phyloP scores from a whole-genome alignment of 2,329 filamentous ascomycete genomes.

The Didymella arachidicola region DNA sequence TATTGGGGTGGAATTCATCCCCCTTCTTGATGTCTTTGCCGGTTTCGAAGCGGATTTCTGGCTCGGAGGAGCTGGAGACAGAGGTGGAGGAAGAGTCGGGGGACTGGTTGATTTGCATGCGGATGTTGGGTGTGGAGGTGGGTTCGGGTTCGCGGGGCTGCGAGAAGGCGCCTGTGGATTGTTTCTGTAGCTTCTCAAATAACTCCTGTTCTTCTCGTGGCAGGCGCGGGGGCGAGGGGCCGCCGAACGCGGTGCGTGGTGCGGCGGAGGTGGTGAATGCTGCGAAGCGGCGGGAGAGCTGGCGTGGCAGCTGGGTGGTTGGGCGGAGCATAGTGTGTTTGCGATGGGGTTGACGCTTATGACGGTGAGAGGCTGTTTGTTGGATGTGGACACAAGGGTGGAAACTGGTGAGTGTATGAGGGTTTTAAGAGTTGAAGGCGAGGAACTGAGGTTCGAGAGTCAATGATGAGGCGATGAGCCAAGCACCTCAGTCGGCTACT shows the following conservation, averaged over 20 bases:
- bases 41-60: conserved; percentile 12
- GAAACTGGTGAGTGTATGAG: too few relatives aligned
- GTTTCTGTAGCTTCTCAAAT: conserved; percentile 84
- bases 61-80: not conserved
- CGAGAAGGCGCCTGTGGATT: conserved; percentile 78
- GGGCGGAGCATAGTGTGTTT: conserved; percentile 29
- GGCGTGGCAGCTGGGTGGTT: conserved; percentile 33
- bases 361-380: too few relatives aligned
- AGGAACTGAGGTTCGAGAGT: conserved; percentile 1
- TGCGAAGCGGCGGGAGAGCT: conserved; percentile 33
- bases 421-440: not conserved
- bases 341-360: not conserved
- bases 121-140: conserved; percentile 46
- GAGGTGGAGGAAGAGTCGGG: conserved; percentile 27
- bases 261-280: conserved; percentile 24
- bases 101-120: conserved; percentile 45
- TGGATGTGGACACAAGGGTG: too few relatives aligned
- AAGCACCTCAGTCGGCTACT: conserved; percentile 16
- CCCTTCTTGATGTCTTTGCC: conserved; percentile 59
- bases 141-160: conserved; percentile 60
- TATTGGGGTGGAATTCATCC: conserved; percentile 73
- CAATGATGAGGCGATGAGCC: conserved; percentile 13
- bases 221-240: conserved; percentile 82
- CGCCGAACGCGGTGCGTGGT: conserved; percentile 39
- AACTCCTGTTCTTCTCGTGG: conserved; percentile 88